A percentile compares a stretch with the other conserved stretches of the same genome.
phyloP scores from a whole-genome alignment of 108 stramenopile species.

The Cyclotella cryptica region DNA sequence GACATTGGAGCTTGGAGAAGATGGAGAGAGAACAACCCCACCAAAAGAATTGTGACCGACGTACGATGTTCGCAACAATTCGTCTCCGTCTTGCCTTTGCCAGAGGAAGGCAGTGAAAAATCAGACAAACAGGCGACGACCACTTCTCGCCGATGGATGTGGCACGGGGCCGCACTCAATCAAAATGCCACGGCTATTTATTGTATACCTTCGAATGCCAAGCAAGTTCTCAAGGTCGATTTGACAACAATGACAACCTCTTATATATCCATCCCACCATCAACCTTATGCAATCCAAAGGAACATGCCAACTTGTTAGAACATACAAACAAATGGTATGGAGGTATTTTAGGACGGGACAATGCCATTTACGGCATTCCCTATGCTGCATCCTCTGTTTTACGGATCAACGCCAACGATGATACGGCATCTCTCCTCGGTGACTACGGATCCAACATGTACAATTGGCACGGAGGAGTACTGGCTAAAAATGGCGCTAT shows the following conservation, averaged over 20 bases:
- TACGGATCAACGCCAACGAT: constrained; percentile 69
- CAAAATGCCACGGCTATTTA: constrained; percentile 80
- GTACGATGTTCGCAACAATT: background rate
- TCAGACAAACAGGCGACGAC: background rate
- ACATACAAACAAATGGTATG: constrained; percentile 84
- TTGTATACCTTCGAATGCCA: constrained; percentile 83
- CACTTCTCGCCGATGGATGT: constrained; percentile 66
- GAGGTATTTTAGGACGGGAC: constrained; percentile 79
- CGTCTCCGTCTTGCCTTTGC: constrained; percentile 18
- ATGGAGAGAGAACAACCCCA: constrained; percentile 21
- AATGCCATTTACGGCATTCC: constrained; percentile 85
- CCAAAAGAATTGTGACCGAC: constrained; percentile 8
- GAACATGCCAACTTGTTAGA: constrained; percentile 55
- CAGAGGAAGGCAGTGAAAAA: background rate
- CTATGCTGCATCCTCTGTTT: constrained; percentile 65
- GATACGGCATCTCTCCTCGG: constrained; percentile 72
- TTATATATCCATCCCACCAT: constrained; percentile 60
- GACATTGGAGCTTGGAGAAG: constrained; percentile 24
- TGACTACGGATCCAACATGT: constrained; percentile 67
- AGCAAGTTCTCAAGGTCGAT: constrained; percentile 80
- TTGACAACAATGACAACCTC: constrained; percentile 66
- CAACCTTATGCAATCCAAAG: background rate
- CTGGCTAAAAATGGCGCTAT: constrained; percentile 60
- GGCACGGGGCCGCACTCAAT: constrained; percentile 89
- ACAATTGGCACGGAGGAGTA: constrained; percentile 90